These are phyloP conservation scores for Nicotiana attenuata DNA, from an alignment of 257 asterid species.

Conservation along the genomic window DNA sequence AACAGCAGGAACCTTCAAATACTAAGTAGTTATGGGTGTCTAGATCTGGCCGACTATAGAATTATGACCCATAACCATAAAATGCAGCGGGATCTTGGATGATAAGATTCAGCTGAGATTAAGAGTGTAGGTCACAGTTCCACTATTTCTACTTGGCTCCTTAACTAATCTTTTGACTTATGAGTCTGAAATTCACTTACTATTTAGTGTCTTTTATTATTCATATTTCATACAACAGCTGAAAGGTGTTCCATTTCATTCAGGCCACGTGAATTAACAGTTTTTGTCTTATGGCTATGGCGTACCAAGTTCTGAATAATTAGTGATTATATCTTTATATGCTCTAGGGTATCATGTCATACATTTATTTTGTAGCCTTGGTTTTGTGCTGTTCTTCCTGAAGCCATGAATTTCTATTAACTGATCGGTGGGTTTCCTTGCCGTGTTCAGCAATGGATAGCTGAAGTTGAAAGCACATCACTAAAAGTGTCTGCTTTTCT, in stretches of 20 bases:
- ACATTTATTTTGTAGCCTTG: not conserved
- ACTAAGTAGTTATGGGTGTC: not conserved
- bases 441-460: conserved; percentile 6
- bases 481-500: conserved; percentile 14
- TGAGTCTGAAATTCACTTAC: not conserved
- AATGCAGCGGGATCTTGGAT: not conserved
- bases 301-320: not conserved
- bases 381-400: not conserved
- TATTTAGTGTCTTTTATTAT: not conserved
- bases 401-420: not conserved
- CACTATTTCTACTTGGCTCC: not conserved
- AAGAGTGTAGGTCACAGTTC: not conserved
- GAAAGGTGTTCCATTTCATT: not conserved
- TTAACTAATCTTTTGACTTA: not conserved
- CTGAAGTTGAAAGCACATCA: conserved; percentile 9
- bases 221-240: not conserved
- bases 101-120: not conserved
- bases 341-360: conserved; percentile 3
- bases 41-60: not conserved
- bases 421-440: not conserved
- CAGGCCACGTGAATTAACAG: not conserved
- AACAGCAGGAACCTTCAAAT: not conserved
- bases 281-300: not conserved
- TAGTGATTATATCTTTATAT: not conserved
- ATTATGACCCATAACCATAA: not conserved